These are phyloP conservation scores for Inonotus hispidus DNA, from an alignment of 1,284 basidiomycete genomes.

Conservation along the genomic window DNA sequence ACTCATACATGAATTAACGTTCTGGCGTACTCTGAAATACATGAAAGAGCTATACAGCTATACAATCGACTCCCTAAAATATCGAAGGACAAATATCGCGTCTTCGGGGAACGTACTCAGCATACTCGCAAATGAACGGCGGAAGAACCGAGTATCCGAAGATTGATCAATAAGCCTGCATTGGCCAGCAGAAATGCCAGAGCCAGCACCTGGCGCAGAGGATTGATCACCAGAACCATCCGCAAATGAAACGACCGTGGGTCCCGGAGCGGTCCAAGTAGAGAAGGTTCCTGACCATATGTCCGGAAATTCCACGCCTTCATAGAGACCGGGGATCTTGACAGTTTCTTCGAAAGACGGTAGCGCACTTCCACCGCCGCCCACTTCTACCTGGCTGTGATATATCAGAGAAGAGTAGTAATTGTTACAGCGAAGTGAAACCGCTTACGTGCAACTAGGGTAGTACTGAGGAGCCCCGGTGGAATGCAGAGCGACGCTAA, in stretches of 20 bases:
- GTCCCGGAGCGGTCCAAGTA: conserved; percentile 11
- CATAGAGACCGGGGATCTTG: conserved; percentile 14
- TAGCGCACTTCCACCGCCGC: conserved; percentile 27
- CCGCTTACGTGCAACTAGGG: conserved; percentile 29
- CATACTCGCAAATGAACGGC: conserved; percentile 1
- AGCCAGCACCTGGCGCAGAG: neutral
- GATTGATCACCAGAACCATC: conserved; percentile 1
- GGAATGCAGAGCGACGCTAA: conserved; percentile 29
- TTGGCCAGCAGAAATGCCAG: neutral
- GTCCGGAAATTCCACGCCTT: conserved; percentile 15
- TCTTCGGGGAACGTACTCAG: neutral
- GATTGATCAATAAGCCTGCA: neutral
- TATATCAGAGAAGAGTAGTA: neutral
- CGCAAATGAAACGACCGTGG: conserved; percentile 15
- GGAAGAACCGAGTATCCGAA: neutral
- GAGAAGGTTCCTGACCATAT: conserved; percentile 10
- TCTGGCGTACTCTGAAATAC: neutral
- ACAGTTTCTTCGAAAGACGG: conserved; percentile 24
- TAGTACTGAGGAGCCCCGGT: conserved; percentile 28
- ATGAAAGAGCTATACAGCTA: neutral
- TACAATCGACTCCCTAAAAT: neutral
- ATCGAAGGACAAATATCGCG: neutral
- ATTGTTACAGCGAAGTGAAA: neutral
- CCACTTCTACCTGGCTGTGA: conserved; percentile 33
- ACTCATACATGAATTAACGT: neutral